phyloP scores from a whole-genome alignment of 495 filamentous ascomycete species.

The Evernia prunastri region DNA sequence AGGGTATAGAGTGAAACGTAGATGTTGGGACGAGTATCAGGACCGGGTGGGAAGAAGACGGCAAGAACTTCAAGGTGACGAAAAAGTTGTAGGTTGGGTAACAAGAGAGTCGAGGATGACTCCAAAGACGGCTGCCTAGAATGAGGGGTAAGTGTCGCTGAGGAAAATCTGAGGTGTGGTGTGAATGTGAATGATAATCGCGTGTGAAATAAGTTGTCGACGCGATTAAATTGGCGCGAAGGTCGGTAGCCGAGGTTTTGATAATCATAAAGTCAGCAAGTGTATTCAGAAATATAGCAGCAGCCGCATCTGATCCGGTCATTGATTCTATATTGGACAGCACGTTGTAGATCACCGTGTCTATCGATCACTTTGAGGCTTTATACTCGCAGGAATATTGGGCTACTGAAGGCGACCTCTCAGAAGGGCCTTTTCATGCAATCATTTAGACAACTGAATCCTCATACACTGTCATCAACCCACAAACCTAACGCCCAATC shows the following conservation, averaged over 20 bases:
- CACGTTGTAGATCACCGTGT: neutral
- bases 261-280: neutral
- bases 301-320: neutral
- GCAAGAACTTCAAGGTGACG: neutral
- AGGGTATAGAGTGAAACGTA: neutral
- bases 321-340: neutral
- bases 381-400: neutral
- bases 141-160: neutral
- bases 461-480: neutral
- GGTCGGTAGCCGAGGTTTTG: neutral
- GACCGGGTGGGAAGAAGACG: neutral
- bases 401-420: neutral
- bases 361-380: neutral
- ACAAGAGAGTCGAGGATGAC: neutral
- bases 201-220: neutral
- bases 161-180: neutral
- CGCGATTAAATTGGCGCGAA: neutral
- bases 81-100: neutral
- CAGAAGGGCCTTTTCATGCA: neutral
- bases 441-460: neutral
- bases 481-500: neutral
- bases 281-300: neutral
- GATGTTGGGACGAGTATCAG: neutral
- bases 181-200: neutral
- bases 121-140: neutral